Evolutionary conservation across 352 stramenopile species (phyloP).

Genomic region (Phytophthora citrophthora): DNA sequence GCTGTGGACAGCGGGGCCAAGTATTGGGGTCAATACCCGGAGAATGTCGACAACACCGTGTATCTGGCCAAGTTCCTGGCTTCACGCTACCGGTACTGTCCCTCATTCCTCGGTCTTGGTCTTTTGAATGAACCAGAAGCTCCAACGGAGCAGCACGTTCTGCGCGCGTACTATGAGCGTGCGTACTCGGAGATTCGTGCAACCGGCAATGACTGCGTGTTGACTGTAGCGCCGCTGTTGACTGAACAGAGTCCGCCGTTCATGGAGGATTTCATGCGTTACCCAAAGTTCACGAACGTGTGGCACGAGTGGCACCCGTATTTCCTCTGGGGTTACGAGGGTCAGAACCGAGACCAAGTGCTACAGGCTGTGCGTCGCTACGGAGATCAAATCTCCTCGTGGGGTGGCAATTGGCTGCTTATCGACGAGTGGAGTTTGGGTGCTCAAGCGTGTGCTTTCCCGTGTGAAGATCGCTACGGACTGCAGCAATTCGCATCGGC

Average conservation of each 20-base stretch:
- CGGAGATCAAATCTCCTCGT: constrained; percentile 57
- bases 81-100: constrained; percentile 68
- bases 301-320: constrained; percentile 90
- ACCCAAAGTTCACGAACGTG: constrained; percentile 71
- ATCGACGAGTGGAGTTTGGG: constrained; percentile 88
- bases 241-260: constrained; percentile 56
- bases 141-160: constrained; percentile 52
- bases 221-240: constrained; percentile 66
- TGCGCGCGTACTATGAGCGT: constrained; percentile 81
- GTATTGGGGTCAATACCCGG: constrained; percentile 61
- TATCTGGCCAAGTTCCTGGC: constrained; percentile 63
- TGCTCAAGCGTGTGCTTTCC: constrained; percentile 63
- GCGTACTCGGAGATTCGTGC: constrained; percentile 72
- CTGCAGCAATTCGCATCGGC: constrained; percentile 62
- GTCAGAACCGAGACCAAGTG: constrained; percentile 62
- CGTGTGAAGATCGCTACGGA: constrained; percentile 44
- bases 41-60: constrained; percentile 75
- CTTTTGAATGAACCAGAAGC: constrained; percentile 77
- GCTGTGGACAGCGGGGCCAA: constrained; percentile 51
- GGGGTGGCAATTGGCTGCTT: constrained; percentile 77
- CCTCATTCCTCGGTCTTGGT: constrained; percentile 77
- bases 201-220: constrained; percentile 76
- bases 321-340: constrained; percentile 87
- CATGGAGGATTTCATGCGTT: constrained; percentile 71
- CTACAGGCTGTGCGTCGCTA: constrained; percentile 63